A percentile compares a stretch with the other conserved stretches of the same genome.
These are phyloP conservation scores for Castanospermum australe DNA, from an alignment of 306 rosid species.

Conservation along the genomic window DNA sequence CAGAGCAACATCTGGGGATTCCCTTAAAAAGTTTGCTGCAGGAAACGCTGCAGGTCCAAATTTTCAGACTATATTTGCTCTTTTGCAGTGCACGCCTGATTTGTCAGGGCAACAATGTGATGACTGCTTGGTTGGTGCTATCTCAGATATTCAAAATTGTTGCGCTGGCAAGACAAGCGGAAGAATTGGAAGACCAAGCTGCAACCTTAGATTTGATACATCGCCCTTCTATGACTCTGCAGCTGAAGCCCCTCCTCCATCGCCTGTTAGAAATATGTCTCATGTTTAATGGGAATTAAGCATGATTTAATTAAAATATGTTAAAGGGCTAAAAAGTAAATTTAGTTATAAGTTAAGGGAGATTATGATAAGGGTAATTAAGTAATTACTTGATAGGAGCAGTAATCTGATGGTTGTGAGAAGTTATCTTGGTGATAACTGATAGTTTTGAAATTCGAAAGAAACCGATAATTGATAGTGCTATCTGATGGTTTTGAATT, in stretches of 20 bases:
- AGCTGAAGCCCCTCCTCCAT: slow-evolving; percentile 9
- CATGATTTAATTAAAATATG: too few species aligned
- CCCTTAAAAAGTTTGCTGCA: background rate
- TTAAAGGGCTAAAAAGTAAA: too few species aligned
- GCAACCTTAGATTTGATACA: background rate
- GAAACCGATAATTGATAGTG: too few species aligned
- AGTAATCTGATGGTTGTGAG: too few species aligned
- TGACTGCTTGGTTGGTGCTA: background rate
- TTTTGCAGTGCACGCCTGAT: background rate
- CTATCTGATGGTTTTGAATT: too few species aligned
- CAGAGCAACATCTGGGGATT: background rate
- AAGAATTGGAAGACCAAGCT: background rate
- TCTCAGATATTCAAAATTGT: background rate
- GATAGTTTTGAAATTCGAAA: too few species aligned
- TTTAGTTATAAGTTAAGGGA: too few species aligned
- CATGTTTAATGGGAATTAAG: too few species aligned
- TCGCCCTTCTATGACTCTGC: background rate
- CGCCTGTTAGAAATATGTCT: too few species aligned
- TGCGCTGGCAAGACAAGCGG: background rate
- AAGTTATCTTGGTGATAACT: too few species aligned
- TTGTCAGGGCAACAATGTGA: background rate
- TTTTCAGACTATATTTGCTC: background rate
- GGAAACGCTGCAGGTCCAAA: background rate
- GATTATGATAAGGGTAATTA: too few species aligned
- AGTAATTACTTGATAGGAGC: too few species aligned